Evolutionary conservation across 1,284 basidiomycete genomes (phyloP).

Genomic region (Rhodotorula sp.): DNA sequence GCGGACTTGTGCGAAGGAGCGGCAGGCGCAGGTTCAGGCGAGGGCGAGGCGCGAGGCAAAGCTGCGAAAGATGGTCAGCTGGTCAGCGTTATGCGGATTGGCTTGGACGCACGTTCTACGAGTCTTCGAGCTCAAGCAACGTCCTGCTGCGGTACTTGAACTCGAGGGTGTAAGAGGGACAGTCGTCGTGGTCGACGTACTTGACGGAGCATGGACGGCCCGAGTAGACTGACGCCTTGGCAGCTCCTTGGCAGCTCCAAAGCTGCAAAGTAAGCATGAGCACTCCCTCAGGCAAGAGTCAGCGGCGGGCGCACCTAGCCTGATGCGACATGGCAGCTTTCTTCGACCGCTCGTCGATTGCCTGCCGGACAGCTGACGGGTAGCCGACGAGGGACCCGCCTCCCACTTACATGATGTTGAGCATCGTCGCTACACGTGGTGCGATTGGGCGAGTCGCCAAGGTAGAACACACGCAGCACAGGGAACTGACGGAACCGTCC

Average conservation of each 20-base stretch:
- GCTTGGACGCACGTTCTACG: slow-evolving; percentile 2
- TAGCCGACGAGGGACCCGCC: too few species aligned
- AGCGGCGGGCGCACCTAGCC: background rate
- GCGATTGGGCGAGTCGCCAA: accelerated
- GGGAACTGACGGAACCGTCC: slow-evolving; percentile 14
- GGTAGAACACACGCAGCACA: background rate
- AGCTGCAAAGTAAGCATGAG: background rate
- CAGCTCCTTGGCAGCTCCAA: too few species aligned
- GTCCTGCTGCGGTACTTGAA: slow-evolving; percentile 31
- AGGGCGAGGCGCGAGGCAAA: background rate
- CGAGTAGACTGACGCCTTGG: too few species aligned
- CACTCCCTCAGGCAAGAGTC: too few species aligned
- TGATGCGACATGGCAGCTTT: slow-evolving; percentile 19
- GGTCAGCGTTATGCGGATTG: too few species aligned
- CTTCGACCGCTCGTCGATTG: slow-evolving; percentile 26
- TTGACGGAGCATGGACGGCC: background rate
- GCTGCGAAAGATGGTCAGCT: too few species aligned
- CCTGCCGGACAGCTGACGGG: too few species aligned
- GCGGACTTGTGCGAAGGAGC: background rate
- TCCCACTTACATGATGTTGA: slow-evolving; percentile 4
- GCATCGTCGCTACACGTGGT: accelerated
- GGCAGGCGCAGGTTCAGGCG: background rate
- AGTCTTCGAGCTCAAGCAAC: slow-evolving; percentile 25
- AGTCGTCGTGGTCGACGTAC: slow-evolving; percentile 14
- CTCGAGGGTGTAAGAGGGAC: slow-evolving; percentile 5